phyloP scores from a whole-genome alignment of 1,284 basidiomycete species.

The Ustilago lituana region DNA sequence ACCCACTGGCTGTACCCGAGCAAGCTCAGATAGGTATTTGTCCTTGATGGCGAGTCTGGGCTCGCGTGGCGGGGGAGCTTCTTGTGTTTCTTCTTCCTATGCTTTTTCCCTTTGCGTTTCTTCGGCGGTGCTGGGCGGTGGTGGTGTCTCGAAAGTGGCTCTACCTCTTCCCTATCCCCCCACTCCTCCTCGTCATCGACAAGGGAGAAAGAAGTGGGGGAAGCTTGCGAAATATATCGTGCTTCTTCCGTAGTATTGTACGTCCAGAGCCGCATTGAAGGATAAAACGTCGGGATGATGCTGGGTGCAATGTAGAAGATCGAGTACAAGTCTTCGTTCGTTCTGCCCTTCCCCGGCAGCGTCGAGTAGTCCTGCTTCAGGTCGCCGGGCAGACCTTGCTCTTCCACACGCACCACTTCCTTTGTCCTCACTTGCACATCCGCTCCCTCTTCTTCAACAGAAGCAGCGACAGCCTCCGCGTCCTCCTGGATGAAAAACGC shows the following conservation, averaged over 20 bases:
- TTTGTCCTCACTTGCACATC: not conserved
- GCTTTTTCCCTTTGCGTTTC: conserved; percentile 71
- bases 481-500: conserved; percentile 64
- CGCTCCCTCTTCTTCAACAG: too few species aligned
- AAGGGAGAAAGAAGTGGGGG: not conserved
- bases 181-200: conserved; percentile 26
- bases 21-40: conserved; percentile 77
- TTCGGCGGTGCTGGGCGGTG: conserved; percentile 61
- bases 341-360: conserved; percentile 53
- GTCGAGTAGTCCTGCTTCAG: conserved; percentile 62
- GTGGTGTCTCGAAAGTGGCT: conserved; percentile 35
- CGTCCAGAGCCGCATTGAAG: conserved; percentile 80
- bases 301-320: conserved; percentile 58
- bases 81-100: conserved; percentile 73
- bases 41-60: conserved; percentile 76
- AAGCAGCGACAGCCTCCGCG: conserved; percentile 43
- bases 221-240: conserved; percentile 6
- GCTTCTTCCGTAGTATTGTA: conserved; percentile 63
- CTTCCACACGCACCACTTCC: conserved; percentile 1
- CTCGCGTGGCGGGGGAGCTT: conserved; percentile 75
- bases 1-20: conserved; percentile 85
- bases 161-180: conserved; percentile 33
- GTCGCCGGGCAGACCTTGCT: conserved; percentile 47
- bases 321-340: conserved; percentile 58
- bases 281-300: conserved; percentile 88